These are phyloP conservation scores for Malus fusca DNA, from an alignment of 306 rosid species.

Conservation along the genomic window DNA sequence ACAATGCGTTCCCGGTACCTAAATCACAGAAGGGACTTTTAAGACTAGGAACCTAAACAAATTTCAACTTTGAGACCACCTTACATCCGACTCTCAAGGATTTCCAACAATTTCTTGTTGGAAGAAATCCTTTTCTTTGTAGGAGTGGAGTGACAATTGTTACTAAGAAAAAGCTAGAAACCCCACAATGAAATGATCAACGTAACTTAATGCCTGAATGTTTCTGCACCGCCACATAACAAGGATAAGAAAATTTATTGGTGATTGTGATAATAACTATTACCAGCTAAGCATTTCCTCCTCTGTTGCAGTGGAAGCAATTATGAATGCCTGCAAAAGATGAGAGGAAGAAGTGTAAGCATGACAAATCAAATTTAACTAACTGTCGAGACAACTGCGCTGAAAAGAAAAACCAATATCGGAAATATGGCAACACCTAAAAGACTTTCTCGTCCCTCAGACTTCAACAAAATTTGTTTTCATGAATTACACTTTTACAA, in stretches of 20 bases:
- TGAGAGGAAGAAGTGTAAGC: constrained; percentile 12
- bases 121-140: background rate
- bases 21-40: constrained; percentile 14
- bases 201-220: background rate
- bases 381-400: background rate
- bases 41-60: background rate
- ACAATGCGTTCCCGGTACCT: constrained; percentile 90
- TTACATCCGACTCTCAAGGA: background rate
- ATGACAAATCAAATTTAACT: background rate
- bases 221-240: background rate
- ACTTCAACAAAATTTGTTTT: background rate
- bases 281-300: constrained; percentile 96
- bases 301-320: constrained; percentile 95
- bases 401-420: background rate
- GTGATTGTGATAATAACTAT: background rate
- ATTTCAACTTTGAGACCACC: background rate
- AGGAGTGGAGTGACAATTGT: background rate
- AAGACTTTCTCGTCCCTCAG: background rate
- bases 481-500: background rate
- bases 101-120: background rate
- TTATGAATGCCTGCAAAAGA: constrained; percentile 75
- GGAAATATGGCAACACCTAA: background rate
- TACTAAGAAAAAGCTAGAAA: background rate
- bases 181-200: background rate
- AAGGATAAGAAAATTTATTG: background rate